phyloP scores from a whole-genome alignment of 495 filamentous ascomycete species.

The Penicillium diatomitis region DNA sequence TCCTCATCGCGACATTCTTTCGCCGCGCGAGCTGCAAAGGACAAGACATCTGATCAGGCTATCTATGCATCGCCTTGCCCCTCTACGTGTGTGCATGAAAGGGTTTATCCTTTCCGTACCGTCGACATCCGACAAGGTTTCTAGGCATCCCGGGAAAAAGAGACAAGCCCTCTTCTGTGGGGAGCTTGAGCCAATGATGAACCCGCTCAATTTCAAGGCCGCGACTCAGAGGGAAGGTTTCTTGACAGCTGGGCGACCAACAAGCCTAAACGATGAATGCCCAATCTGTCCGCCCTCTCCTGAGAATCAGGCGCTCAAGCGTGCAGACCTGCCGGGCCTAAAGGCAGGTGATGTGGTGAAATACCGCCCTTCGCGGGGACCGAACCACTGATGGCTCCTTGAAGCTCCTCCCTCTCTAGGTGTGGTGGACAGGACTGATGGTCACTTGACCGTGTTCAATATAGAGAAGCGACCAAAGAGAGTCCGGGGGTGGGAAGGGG shows the following conservation, averaged over 20 bases:
- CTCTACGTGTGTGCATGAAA: no score
- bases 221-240: neutral
- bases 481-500: no score
- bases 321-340: slow-evolving; percentile 1
- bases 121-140: no score
- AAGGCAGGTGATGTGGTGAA: neutral
- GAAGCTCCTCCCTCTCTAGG: no score
- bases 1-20: no score
- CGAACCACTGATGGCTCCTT: neutral
- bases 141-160: neutral
- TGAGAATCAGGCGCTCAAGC: slow-evolving; percentile 8
- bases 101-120: no score
- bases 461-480: no score
- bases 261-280: slow-evolving; percentile 16
- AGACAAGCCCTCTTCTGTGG: neutral
- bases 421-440: no score
- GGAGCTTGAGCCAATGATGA: neutral
- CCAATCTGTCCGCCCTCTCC: slow-evolving; percentile 8
- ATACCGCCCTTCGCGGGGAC: neutral
- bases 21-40: no score
- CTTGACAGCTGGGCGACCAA: slow-evolving; percentile 3
- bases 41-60: no score
- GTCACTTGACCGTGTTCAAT: neutral
- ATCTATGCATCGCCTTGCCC: no score
- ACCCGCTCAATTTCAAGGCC: neutral